Conservation (phyloP, 495 filamentous ascomycete species). For the Podospora pseudopauciseta region DNA sequence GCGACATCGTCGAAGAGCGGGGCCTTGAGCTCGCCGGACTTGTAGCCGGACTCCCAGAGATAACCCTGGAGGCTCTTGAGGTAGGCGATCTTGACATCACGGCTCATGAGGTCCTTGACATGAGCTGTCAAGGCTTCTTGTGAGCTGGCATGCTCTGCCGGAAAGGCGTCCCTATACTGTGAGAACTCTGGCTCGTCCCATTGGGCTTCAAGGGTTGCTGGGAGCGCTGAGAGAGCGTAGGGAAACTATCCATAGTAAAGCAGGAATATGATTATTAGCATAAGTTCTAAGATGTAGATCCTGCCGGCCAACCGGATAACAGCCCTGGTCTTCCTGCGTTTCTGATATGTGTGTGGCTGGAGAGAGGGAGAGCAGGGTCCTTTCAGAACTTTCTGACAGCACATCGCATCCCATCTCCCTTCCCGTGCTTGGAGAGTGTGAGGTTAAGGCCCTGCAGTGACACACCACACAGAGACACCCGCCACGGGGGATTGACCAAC, state of each 20-base stretch:
- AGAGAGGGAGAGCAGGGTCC: background rate
- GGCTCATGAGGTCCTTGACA: constrained; percentile 59
- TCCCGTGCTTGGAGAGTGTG: background rate
- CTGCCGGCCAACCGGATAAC: background rate
- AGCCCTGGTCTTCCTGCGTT: background rate
- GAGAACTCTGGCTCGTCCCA: constrained; percentile 58
- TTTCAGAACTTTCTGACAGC: background rate
- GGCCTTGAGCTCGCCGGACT: constrained; percentile 54
- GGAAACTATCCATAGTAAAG: constrained; percentile 53
- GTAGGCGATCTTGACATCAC: constrained; percentile 64
- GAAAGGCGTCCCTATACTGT: constrained; percentile 60
- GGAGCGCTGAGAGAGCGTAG: constrained; percentile 61
- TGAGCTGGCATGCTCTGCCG: constrained; percentile 49
- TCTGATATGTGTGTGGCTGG: background rate
- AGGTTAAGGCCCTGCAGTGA: background rate
- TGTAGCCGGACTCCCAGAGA: constrained; percentile 65
- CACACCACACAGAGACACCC: background rate
- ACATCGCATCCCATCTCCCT: background rate
- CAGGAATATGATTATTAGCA: background rate
- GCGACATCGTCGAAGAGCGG: constrained; percentile 67
- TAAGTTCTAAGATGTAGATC: constrained; percentile 2
- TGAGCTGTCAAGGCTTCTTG: constrained; percentile 53
- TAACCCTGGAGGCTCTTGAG: constrained; percentile 71
- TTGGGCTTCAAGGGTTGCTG: constrained; percentile 50
- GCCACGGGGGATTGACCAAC: background rate